Evolutionary conservation across 305 asterid genomes (phyloP).

Genomic region (Fraxinus sp.): DNA sequence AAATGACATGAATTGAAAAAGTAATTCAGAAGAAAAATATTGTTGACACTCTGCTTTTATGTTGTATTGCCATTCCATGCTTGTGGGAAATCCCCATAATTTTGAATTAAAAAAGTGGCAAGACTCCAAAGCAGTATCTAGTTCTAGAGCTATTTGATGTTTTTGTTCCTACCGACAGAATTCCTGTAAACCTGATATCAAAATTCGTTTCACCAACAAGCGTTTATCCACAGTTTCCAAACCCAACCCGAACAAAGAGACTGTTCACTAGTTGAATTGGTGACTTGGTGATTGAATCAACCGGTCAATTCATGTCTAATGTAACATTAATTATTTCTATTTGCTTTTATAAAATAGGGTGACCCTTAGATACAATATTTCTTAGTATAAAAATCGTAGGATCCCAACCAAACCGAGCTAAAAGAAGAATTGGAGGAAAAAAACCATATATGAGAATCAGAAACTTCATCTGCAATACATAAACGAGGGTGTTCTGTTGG

Average conservation of each 20-base stretch:
- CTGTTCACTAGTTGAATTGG: not conserved
- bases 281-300: not conserved
- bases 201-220: not conserved
- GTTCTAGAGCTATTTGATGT: not conserved
- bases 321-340: not conserved
- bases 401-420: not conserved
- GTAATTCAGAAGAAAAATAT: not conserved
- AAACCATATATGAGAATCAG: not conserved
- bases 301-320: not conserved
- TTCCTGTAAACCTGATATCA: not conserved
- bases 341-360: not conserved
- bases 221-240: not conserved
- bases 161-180: not conserved
- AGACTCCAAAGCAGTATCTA: not conserved
- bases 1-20: not conserved
- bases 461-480: not conserved
- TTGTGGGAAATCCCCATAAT: not conserved
- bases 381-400: not conserved
- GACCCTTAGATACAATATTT: not conserved
- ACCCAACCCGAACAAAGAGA: not conserved
- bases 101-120: not conserved
- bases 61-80: not conserved
- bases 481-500: not conserved
- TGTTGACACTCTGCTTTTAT: slow-evolving; percentile 2
- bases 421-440: not conserved